Base-by-base conservation (phyloP, 768 basidiomycete species). In the Tubosaeta sp. region DNA sequence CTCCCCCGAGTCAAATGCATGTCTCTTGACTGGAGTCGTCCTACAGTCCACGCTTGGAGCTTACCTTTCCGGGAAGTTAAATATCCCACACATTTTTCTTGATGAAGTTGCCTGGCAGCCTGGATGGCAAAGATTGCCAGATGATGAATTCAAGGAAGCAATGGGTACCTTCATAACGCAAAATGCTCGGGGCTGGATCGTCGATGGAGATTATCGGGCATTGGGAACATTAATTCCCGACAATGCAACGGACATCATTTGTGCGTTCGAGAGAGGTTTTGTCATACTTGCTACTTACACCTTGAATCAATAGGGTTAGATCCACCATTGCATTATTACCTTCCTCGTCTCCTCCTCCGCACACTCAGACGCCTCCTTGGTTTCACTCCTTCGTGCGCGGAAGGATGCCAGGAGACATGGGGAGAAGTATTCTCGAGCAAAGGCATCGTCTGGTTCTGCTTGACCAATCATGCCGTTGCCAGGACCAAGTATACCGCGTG, bases 251-350 rank as follows among this genome's bases (percentile, higher is more conserved):
- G 80, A 83, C 59, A 59, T 78, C 8, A 73, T 83, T 19, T 83
- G 82, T 83, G 51, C 41, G 74, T 67, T n/a, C 27, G 32, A 18
- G 46, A 14, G 31, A 24, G 9, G 40, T 34, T 2, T 32, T 19
- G 11, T n/a, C 14, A 31, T 34, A 18, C 22, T 40, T 18, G 7
- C 12, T 29, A 21, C 39, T 48, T 19, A 59, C 42, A 19, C 34
- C 24, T 54, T 18, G 14, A 14, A 27, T 3, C 8, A 7, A 54
- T 32, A 87, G 84, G 86, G 86, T 69, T 87, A 19, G 84, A 86
- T 56, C 83, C 84, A 8, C 86, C 84, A 12, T 67, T 86, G 30
- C 16, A 69, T 9, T 64, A 79, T 10, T 87, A 86, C 67, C 73
- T 86, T 48, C 82, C 84, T 19, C 80, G 85, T 14, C 57, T 85